Evolutionary conservation across 208 protist species (phyloP), one percentile per base, ranked within the genome.

Genomic region (Acanthamoeba culbertsoni): DNA sequence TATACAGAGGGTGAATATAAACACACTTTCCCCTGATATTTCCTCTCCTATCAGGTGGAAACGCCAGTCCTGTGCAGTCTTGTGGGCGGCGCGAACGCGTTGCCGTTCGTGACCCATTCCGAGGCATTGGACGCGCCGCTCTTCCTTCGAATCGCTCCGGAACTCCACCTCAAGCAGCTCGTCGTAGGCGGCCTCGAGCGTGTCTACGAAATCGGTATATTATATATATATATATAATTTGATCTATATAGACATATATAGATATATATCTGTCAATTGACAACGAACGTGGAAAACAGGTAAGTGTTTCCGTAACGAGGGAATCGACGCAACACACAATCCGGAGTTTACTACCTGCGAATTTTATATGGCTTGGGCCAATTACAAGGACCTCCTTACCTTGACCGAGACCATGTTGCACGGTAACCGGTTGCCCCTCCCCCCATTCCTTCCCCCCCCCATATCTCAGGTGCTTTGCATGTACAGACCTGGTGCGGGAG

Each of bases 321-420:
- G 77, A 42, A 94, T 96, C n/a, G 94, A 96, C 63, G 33, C 84
- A n/a, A 96, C 86, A n/a, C 99, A 99, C 97, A 99, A 99, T 96
- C 99, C 99, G 31, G 99, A 99, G 95, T 99, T 99, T 96, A 99
- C 99, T 45, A 99, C 98, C 51, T 97, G 97, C 75, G 99, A 99
- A 95, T 99, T 99, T 73, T 99, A 99, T 95, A 45, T 97, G 31
- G 97, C 98, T 0, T 99, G 98, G 93, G 96, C 98, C 77, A 98
- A 98, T 59, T 99, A 99, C 86, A 94, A 99, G 31, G 98, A 99
- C 86, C 94, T 99, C 45, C 98, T 99, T 75, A 88, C 93, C 31
- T 95, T 99, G 86, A 99, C 98, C 14, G 98, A 99, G 93, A 97
- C 98, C 18, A 96, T 99, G 45, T 46, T 99, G 57, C 28, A n/a